Conservation (phyloP, 225 moss, liverwort and hornwort genomes). For the Takakia lepidozioides region DNA sequence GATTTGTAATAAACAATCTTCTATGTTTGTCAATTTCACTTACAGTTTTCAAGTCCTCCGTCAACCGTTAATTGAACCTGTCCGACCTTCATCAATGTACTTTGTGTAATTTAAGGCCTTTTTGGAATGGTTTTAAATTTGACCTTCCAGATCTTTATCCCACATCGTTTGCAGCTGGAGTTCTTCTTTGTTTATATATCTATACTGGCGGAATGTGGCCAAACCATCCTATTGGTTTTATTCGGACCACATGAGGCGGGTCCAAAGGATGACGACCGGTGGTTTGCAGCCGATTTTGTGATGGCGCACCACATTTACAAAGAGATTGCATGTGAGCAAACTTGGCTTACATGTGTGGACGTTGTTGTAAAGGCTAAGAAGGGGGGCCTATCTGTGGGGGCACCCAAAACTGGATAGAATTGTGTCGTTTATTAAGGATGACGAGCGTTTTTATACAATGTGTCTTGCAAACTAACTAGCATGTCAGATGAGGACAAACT, state of each 20-base stretch:
- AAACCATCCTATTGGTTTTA: neutral
- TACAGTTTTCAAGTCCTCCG: no score
- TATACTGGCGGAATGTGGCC: no score
- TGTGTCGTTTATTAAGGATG: neutral
- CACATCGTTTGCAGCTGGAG: no score
- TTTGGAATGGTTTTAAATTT: no score
- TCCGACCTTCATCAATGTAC: no score
- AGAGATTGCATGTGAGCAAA: neutral
- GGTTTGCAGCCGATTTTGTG: constrained; percentile 1
- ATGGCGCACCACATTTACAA: neutral
- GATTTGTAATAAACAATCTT: no score
- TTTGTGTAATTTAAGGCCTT: no score
- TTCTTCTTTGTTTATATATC: no score
- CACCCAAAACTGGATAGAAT: neutral
- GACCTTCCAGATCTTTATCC: no score
- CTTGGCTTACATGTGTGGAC: neutral
- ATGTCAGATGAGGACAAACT: constrained; percentile 1
- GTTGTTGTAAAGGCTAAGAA: neutral
- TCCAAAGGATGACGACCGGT: neutral
- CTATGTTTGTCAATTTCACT: no score
- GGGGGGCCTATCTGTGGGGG: constrained; percentile 4
- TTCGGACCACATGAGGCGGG: neutral
- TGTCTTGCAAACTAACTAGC: neutral
- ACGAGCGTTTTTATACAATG: neutral
- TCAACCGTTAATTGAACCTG: no score